A percentile compares a stretch with the other conserved stretches of the same genome.
These are phyloP conservation scores for Metschnikowia gruessii DNA, from an alignment of 805 yeast species.

Conservation along the genomic window DNA sequence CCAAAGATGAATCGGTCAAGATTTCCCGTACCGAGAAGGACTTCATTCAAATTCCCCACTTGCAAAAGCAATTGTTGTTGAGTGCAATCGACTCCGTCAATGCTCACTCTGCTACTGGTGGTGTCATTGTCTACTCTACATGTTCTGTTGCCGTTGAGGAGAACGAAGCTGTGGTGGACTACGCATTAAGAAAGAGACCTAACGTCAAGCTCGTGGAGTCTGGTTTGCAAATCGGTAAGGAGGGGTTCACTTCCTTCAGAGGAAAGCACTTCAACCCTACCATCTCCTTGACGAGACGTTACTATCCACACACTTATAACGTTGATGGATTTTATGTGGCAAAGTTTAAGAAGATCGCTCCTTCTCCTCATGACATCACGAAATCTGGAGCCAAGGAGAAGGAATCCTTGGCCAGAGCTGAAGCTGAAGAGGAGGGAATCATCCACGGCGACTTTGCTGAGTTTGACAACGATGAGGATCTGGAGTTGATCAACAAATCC, in stretches of 20 bases:
- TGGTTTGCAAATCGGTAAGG: conserved; percentile 90
- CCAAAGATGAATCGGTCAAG: conserved; percentile 94
- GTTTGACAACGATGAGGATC: conserved; percentile 76
- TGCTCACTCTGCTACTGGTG: conserved; percentile 88
- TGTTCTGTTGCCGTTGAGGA: conserved; percentile 99
- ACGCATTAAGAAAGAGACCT: conserved; percentile 93
- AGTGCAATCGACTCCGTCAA: conserved; percentile 98
- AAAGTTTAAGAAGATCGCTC: conserved; percentile 85
- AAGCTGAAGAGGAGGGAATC: conserved; percentile 76
- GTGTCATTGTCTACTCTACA: conserved; percentile 92
- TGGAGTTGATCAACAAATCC: conserved; percentile 63
- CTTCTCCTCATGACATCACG: conserved; percentile 80
- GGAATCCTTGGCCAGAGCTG: conserved; percentile 77
- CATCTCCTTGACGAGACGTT: conserved; percentile 82
- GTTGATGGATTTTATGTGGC: conserved; percentile 99
- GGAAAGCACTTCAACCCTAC: conserved; percentile 86
- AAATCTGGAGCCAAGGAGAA: conserved; percentile 88
- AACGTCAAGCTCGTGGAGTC: conserved; percentile 93
- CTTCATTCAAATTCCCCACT: conserved; percentile 92
- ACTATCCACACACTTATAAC: conserved; percentile 97
- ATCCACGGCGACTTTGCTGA: conserved; percentile 83
- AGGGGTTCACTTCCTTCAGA: conserved; percentile 89
- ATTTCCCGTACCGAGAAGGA: conserved; percentile 93
- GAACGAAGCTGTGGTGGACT: conserved; percentile 98
- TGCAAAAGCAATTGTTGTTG: conserved; percentile 88